These are phyloP conservation scores for Clavispora asparagi DNA, from an alignment of 805 yeast species.

Conservation along the genomic window DNA sequence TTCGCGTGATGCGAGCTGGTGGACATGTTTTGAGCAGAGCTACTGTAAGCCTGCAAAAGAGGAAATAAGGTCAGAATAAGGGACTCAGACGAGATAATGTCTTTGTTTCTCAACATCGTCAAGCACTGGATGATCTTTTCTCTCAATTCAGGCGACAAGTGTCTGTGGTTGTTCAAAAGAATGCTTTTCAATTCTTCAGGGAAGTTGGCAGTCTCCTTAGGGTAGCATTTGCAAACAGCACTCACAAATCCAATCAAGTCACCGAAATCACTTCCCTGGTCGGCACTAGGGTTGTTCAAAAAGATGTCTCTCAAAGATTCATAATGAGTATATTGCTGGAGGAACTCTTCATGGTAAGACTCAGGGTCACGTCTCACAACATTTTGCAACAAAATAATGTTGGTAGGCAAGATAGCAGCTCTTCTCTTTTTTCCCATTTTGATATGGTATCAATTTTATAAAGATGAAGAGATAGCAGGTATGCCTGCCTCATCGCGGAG, in stretches of 20 bases:
- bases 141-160: conserved; percentile 75
- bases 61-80: conserved; percentile 88
- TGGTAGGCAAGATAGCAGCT: conserved; percentile 90
- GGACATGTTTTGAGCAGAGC: conserved; percentile 28
- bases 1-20: conserved; percentile 64
- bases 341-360: conserved; percentile 89
- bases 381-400: conserved; percentile 86
- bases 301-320: conserved; percentile 86
- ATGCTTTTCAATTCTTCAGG: conserved; percentile 75
- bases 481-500: conserved; percentile 10
- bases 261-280: conserved; percentile 49
- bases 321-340: conserved; percentile 89
- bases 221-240: conserved; percentile 87
- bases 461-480: neutral
- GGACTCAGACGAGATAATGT: conserved; percentile 69
- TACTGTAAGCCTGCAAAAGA: conserved; percentile 59
- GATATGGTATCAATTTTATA: neutral
- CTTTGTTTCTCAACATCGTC: conserved; percentile 86
- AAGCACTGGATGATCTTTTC: conserved; percentile 89
- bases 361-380: conserved; percentile 90
- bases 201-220: conserved; percentile 78
- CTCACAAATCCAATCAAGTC: conserved; percentile 88
- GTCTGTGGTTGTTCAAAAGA: conserved; percentile 70
- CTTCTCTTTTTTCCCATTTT: conserved; percentile 81
- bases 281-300: conserved; percentile 54